These are phyloP conservation scores for Candida verbasci DNA, from an alignment of 805 yeast species.

Conservation along the genomic window DNA sequence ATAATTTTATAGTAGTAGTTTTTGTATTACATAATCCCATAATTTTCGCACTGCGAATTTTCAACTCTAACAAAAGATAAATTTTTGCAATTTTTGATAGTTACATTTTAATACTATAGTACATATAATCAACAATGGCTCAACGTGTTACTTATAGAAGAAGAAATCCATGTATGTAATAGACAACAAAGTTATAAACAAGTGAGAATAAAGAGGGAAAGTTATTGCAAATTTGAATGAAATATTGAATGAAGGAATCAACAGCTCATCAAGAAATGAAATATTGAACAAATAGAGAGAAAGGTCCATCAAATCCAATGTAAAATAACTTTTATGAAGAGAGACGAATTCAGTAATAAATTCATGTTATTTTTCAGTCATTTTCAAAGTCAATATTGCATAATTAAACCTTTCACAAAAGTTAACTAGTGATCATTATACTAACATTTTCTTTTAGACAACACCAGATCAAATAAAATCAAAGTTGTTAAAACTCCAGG, in stretches of 20 bases:
- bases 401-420: too few relatives aligned
- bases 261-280: not conserved
- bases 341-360: too few relatives aligned
- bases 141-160: constrained; percentile 99
- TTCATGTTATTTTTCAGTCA: too few relatives aligned
- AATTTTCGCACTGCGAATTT: constrained; percentile 3
- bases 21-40: not conserved
- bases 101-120: constrained; percentile 3
- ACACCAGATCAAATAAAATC: constrained; percentile 99
- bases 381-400: too few relatives aligned
- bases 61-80: constrained; percentile 2
- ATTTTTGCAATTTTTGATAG: constrained; percentile 6
- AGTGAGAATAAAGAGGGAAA: not conserved
- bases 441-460: constrained; percentile 59
- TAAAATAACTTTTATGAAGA: too few relatives aligned
- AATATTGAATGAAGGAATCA: not conserved
- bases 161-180: constrained; percentile 80
- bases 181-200: too few relatives aligned
- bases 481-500: constrained; percentile 99
- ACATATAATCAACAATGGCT: constrained; percentile 66
- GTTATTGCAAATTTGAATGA: not conserved
- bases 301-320: too few relatives aligned
- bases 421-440: too few relatives aligned
- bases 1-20: too few relatives aligned
- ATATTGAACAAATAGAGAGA: not conserved